These are phyloP conservation scores for Chrysosporium queenslandicum DNA, from an alignment of 2,329 filamentous ascomycete genomes.

Conservation along the genomic window DNA sequence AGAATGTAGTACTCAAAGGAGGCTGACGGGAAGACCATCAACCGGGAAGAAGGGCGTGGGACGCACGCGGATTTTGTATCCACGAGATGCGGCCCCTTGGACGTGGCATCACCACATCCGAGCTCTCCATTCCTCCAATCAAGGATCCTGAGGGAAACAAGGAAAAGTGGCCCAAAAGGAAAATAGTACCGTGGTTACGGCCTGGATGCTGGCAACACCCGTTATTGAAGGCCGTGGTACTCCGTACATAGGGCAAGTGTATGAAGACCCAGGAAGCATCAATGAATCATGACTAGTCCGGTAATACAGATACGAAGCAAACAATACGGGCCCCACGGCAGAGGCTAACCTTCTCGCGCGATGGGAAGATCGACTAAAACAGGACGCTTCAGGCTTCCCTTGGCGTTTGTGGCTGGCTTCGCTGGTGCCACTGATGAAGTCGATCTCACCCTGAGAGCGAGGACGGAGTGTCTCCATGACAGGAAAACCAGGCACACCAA, in stretches of 20 bases:
- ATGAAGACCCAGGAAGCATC: neutral
- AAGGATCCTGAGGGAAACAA: neutral
- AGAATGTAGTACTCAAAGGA: neutral
- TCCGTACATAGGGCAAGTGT: too few species aligned
- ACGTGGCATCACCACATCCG: neutral
- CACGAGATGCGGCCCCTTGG: slow-evolving; percentile 1
- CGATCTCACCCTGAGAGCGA: neutral
- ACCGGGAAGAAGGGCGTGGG: slow-evolving; percentile 1
- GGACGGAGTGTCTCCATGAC: neutral
- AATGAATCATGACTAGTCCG: slow-evolving; percentile 5
- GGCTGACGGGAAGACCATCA: slow-evolving; percentile 4
- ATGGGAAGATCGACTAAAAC: neutral
- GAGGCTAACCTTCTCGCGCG: neutral
- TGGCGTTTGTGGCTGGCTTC: neutral
- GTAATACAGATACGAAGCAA: neutral
- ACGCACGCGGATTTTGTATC: slow-evolving; percentile 14
- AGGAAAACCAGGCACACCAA: neutral
- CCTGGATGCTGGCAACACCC: too few species aligned
- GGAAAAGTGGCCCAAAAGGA: slow-evolving; percentile 1
- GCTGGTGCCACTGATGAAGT: slow-evolving; percentile 4
- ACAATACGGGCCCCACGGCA: neutral
- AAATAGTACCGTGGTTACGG: slow-evolving; percentile 6
- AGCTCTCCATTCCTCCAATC: neutral
- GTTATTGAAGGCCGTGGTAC: too few species aligned
- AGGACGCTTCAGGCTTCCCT: neutral